Base-by-base conservation (phyloP, 2,329 filamentous ascomycete genomes). In the Pyrenophora tritici-repentis region DNA sequence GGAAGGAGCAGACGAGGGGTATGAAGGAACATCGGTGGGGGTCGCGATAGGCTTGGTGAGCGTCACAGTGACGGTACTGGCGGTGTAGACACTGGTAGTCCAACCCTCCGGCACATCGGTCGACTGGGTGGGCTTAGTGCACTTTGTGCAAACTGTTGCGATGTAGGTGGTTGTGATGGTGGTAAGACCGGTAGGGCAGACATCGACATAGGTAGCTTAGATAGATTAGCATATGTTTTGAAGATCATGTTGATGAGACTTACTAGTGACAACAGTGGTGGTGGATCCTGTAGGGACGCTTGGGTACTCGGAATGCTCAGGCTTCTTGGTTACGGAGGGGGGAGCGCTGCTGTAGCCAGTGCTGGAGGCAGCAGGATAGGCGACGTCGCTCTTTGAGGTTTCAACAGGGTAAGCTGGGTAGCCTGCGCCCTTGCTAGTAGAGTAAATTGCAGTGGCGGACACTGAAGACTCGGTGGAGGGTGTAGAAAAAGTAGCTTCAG, bases 121-220 rank as follows among this genome's bases (percentile, higher is more conserved):
- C 31, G 51, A 43, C 17, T 57, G 50, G 2, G 59, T 61, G 6
- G 66, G 61, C 41, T 56, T 61, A 1, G 58, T 46, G 43, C 61
- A 65, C 13, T 55, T 49, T 24, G 47, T 53, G 58, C 65, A 68
- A 33, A 66, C 55, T 4, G 67, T 70, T 49, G 63, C 64, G 13
- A 64, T 67, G 50, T 69, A 63, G 6, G 67, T 66, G 5, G 66
- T 59, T 2, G 66, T 68, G 42, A 66, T 56, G 18, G 70, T 72
- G 13, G 67, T 72, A 20, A 71, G 55, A 18, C 71, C 70, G 12
- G 70, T 72, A 3, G 68, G 55, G 67, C 70, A 73, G 20, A 71
- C 56, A 36, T 73, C 70, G n/a, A 72, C 59, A 45, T 73, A 73
- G 17, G 67, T 66, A 32, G 63, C 58, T 46, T 20, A 5, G 13